Evolutionary conservation across 2,329 filamentous ascomycete genomes (phyloP), one percentile per base, ranked within the genome.

Genomic region (Phoma sp.): DNA sequence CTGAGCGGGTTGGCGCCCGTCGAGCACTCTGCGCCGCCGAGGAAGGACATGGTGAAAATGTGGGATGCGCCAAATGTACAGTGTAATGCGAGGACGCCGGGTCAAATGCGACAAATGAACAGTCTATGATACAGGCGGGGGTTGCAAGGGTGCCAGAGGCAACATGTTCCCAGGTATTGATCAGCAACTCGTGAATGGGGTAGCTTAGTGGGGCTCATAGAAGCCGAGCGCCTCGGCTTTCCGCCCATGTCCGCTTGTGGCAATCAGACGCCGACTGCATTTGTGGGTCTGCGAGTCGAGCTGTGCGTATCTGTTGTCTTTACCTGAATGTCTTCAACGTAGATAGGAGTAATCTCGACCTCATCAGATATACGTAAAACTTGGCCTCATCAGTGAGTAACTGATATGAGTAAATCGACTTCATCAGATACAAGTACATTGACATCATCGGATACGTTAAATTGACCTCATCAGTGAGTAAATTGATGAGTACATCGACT

Each of bases 21-120:
- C 51, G 93, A 98, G 83, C 95, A 99, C 80, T 98, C 95, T 67
- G 93, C 90, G 67, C 93, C 93, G 78, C 92, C 91, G 69, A 98
- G 84, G 77, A 99, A 98, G 49, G 93, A 97, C 93, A 99, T 98
- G 64, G 58, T 81, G 62, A 52, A 56, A 36, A 47, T 3, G n/a
- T 26, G 26, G 18, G 33, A 32, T 26, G 32, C 39, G 29, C 20
- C 26, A 23, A 37, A 39, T 29, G 29, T 20, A 30, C 33, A 40
- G 18, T 29, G 46, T 18, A 32, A 47, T 47, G 51, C 45, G 29
- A 38, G 4, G 34, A 45, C 40, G 39, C 46, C 29, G 34, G 33
- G 17, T 40, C 23, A 30, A 47, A 45, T n/a, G 53, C 56, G 53
- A 42, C 34, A 33, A 48, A 39, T 14, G 30, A 33, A 37, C 36